Percentiles rank a stretch among this genome's conserved stretches.
Evolutionary conservation across 2,329 filamentous ascomycete genomes (phyloP).

Genomic region (Ophiostoma himal-ulmi): DNA sequence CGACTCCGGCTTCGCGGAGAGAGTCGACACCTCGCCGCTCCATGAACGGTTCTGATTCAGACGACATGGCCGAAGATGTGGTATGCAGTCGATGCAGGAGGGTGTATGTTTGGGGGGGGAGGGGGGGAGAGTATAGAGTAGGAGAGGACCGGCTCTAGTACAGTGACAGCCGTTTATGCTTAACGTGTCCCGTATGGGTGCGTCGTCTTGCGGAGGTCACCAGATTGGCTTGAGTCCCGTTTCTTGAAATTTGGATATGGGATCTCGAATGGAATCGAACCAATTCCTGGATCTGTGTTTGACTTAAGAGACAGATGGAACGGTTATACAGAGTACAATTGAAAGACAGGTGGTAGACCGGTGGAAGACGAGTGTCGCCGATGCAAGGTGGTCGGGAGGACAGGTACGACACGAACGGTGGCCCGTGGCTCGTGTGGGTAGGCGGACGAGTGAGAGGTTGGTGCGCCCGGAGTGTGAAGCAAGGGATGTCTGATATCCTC

Average conservation of each 20-base stretch:
- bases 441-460: not conserved
- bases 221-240: not conserved
- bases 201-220: not conserved
- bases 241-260: not conserved
- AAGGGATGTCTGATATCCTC: constrained; percentile 7
- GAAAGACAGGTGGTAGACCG: not conserved
- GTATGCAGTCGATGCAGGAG: not conserved
- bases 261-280: not conserved
- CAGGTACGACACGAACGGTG: not conserved
- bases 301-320: not conserved
- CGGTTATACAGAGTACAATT: not conserved
- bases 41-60: constrained; percentile 19
- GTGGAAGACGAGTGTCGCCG: not conserved
- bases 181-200: not conserved
- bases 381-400: not conserved
- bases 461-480: constrained; percentile 5
- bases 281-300: not conserved
- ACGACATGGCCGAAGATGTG: constrained; percentile 16
- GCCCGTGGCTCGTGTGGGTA: not conserved
- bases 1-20: constrained; percentile 20
- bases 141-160: not conserved
- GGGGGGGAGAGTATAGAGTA: not conserved
- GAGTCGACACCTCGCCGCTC: constrained; percentile 22
- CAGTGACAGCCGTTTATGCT: constrained; percentile 7
- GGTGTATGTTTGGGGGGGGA: not conserved